Evolutionary conservation across 2,329 filamentous ascomycete genomes (phyloP), one percentile per base, ranked within the genome.

Genomic region (Spiromastix sp.): DNA sequence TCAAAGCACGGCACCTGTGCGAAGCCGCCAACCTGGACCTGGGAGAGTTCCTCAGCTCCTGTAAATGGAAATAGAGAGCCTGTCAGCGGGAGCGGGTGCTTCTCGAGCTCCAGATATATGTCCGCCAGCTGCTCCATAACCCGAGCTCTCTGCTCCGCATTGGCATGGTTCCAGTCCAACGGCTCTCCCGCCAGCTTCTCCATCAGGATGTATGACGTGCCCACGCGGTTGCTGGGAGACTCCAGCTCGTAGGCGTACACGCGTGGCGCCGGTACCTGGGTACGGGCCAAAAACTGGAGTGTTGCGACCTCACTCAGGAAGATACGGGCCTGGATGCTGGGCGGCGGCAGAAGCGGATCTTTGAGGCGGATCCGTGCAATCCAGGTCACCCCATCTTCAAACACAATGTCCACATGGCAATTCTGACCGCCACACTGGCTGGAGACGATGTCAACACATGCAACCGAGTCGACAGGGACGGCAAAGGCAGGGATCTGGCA

Each of bases 401-500:
- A 34, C 20, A 27, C 29, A 10, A 34, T 34, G 21, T 34, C 32
- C 4, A 34, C 16, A 11, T 34, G 32, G 32, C 22, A 34, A 28
- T 34, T 26, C n/a, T 16, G 20, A 2, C 16, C 12, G 24, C 17
- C 16, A 9, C 20, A 15, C n/a, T 34, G n/a, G 5, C 21, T 27
- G 8, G 17, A 18, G 2, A 34, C 11, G 17, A 28, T 22, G 15
- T 18, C 11, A 22, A 26, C 17, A n/a, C 21, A n/a, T n/a, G 17
- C 18, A 6, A 27, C 32, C 15, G 11, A 15, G 32, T 34, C 32
- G 24, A 22, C 11, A n/a, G n/a, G n/a, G n/a, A n/a, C n/a, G 10
- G 32, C 18, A n/a, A 34, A 22, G 12, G 32, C 32, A 9, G 32
- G 32, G 22, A 34, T 34, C 4, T 22, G 20, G 6, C 32, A 34